These are phyloP conservation scores for Fusarium sp. DNA, from an alignment of 2,329 filamentous ascomycete genomes.

Conservation along the genomic window DNA sequence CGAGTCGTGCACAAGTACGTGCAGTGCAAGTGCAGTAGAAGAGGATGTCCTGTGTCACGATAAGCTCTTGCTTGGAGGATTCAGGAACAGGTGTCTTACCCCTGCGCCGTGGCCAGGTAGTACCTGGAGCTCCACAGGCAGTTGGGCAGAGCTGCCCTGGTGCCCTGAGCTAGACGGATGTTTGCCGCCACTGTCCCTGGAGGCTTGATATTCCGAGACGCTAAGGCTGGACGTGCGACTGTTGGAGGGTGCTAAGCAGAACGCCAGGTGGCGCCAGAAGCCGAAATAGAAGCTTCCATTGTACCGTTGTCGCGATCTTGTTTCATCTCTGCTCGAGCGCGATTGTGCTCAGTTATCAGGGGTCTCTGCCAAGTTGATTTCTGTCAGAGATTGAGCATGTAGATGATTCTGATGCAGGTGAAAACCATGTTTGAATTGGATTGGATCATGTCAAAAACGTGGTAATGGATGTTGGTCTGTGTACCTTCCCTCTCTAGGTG, in stretches of 20 bases:
- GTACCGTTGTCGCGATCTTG: slow-evolving; percentile 3
- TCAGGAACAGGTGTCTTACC: slow-evolving; percentile 12
- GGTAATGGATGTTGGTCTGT: not conserved
- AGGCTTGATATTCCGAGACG: slow-evolving; percentile 27
- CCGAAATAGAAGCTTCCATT: slow-evolving; percentile 38
- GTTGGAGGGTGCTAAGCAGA: slow-evolving; percentile 7
- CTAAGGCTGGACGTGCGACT: slow-evolving; percentile 29
- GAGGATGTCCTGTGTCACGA: not conserved
- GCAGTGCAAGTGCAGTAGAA: not conserved
- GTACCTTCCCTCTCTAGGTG: not conserved
- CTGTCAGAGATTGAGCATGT: not conserved
- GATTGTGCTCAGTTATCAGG: not conserved
- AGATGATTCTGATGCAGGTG: not conserved
- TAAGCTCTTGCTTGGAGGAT: not conserved
- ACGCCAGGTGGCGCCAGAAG: slow-evolving; percentile 33
- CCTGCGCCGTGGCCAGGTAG: slow-evolving; percentile 4
- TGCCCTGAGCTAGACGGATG: slow-evolving; percentile 15
- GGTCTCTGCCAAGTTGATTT: not conserved
- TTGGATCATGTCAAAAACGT: slow-evolving; percentile 3
- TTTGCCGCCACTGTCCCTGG: slow-evolving; percentile 31
- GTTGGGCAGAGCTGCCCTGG: not conserved
- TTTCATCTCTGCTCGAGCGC: slow-evolving; percentile 2
- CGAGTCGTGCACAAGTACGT: slow-evolving; percentile 2
- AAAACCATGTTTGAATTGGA: not conserved
- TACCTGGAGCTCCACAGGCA: slow-evolving; percentile 16